Evolutionary conservation across 1,139 yeast genomes (phyloP).

Genomic region (Zygosaccharomyces sapae): DNA sequence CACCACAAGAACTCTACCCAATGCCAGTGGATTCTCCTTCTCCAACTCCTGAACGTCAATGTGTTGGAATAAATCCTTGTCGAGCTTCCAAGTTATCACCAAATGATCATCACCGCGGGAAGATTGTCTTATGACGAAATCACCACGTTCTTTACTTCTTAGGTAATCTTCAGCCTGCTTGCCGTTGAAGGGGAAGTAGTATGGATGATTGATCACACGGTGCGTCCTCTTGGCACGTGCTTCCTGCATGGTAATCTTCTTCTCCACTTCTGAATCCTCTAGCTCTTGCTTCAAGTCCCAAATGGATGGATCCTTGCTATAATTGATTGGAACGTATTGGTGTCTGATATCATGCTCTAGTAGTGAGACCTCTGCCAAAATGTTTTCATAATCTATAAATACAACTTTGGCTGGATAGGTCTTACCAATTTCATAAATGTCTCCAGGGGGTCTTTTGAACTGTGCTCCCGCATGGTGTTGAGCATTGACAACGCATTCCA

Average conservation of each 20-base stretch:
- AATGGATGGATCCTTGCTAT: conserved; percentile 55
- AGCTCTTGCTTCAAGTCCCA: conserved; percentile 86
- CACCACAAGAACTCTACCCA: conserved; percentile 60
- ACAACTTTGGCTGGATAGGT: conserved; percentile 80
- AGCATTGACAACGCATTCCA: conserved; percentile 66
- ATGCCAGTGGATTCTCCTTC: conserved; percentile 56
- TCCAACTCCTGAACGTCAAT: conserved; percentile 76
- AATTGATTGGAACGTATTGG: conserved; percentile 47
- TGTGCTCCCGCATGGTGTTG: conserved; percentile 61
- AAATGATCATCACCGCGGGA: conserved; percentile 83
- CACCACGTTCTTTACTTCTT: conserved; percentile 88
- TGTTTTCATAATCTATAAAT: conserved; percentile 63
- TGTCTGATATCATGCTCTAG: conserved; percentile 60
- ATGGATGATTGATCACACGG: conserved; percentile 86
- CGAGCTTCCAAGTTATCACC: conserved; percentile 95
- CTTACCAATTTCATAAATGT: conserved; percentile 60
- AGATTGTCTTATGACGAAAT: conserved; percentile 90
- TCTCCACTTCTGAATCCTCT: conserved; percentile 56
- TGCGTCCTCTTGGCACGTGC: conserved; percentile 52
- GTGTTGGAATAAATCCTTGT: conserved; percentile 86
- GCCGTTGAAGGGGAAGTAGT: conserved; percentile 77
- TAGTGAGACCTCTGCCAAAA: conserved; percentile 71
- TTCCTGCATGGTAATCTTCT: conserved; percentile 48
- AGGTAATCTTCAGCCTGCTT: conserved; percentile 89
- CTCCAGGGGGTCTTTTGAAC: conserved; percentile 42